Evolutionary conservation across 345 rosid species (phyloP), one percentile per base, ranked within the genome.

Genomic region (Linum lewisii): DNA sequence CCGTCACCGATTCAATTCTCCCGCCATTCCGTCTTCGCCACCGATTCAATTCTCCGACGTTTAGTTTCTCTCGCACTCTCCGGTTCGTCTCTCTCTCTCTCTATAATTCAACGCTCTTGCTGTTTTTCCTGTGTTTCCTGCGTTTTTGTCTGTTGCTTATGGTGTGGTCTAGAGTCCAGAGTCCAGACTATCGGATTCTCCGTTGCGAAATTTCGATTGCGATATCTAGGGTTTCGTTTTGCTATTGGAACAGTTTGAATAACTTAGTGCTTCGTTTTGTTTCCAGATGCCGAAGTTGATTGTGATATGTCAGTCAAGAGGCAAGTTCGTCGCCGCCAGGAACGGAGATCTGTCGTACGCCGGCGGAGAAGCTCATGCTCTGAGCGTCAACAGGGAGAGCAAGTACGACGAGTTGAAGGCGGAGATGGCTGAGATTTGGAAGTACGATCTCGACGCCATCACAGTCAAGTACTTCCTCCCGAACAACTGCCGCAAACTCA

Each of bases 291-390:
- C 49, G 38, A 59, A 29, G 50, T 57, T 64, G 56, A 69, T 69
- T 54, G 61, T 54, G 20, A 54, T 69, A 37, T 69, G 73, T 36
- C 73, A 64, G 51, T 69, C 68, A 10, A 65, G 73, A 42, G 73
- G 73, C 45, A 60, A 59, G 53, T 69, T 69, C 50, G 19, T 32
- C 26, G 18, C 65, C 2, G 51, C 65, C 14, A 47, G 64, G 25
- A 68, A 69, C 64, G 65, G 73, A 15, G 52, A 60, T 25, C 50
- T 69, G 65, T 34, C 60, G 4, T 63, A 69, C 60, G 10, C 61
- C 5, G 73, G 73, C 18, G 73, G 73, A 58, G 73, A 69, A 14
- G 73, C 73, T 45, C 69, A 69, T 24, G 73, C 73, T 29, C 32
- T 69, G 37, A 53, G 55, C 36, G 47, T 69, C 24, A 47, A 36